phyloP scores from a whole-genome alignment of 2,329 filamentous ascomycete genomes.

The Colletotrichum sp. region DNA sequence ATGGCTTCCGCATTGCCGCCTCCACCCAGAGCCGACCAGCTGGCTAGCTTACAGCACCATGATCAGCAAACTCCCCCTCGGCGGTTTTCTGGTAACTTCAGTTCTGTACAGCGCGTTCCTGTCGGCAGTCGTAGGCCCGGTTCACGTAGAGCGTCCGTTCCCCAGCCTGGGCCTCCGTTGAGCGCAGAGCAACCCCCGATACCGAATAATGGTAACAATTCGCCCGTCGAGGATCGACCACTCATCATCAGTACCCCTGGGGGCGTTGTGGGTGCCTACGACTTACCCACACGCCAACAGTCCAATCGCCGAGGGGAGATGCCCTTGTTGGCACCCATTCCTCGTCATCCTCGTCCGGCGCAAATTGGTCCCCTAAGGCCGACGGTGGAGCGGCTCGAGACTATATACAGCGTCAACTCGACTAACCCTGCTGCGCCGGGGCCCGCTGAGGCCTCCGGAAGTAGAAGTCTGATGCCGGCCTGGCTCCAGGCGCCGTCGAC shows the following conservation, averaged over 20 bases:
- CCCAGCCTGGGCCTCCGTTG: constrained; percentile 12
- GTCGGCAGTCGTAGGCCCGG: constrained; percentile 36
- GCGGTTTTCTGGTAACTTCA: constrained; percentile 48
- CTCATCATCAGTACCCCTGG: constrained; percentile 66
- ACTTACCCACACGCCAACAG: constrained; percentile 42
- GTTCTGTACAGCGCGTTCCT: constrained; percentile 44
- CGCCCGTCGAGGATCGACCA: constrained; percentile 50
- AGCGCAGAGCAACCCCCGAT: neutral
- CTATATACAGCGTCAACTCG: constrained; percentile 49
- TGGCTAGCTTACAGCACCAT: constrained; percentile 40
- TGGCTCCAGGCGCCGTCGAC: constrained; percentile 40
- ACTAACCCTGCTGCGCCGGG: neutral
- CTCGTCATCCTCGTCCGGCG: constrained; percentile 50
- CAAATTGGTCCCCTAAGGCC: constrained; percentile 43
- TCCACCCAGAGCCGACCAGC: constrained; percentile 42
- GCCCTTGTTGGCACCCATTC: constrained; percentile 57
- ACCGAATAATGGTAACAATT: constrained; percentile 20
- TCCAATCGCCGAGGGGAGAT: constrained; percentile 42
- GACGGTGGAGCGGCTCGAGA: constrained; percentile 59
- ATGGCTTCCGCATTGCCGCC: constrained; percentile 41
- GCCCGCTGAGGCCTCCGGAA: constrained; percentile 1
- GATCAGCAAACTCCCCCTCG: constrained; percentile 42
- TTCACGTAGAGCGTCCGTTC: constrained; percentile 6
- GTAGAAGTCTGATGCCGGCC: constrained; percentile 27
- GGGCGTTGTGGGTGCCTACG: constrained; percentile 59